Conservation (phyloP, 139 green algal genomes). For the Coccomyxa sp. region DNA sequence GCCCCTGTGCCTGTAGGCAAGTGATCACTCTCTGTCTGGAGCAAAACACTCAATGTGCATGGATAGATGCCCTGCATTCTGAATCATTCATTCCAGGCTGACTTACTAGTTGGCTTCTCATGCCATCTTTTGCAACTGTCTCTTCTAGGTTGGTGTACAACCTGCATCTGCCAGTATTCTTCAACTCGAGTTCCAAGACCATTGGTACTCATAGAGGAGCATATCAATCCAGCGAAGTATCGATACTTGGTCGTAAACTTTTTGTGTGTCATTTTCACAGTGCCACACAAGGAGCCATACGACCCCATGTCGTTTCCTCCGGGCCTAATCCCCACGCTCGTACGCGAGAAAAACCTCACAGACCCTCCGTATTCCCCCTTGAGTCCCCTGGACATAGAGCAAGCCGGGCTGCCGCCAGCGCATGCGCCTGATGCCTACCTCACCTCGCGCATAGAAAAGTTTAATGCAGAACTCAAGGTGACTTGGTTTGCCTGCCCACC, state of each 20-base stretch:
- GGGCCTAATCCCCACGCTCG: constrained; percentile 56
- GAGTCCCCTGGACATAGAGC: constrained; percentile 28
- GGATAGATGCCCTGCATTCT: neutral
- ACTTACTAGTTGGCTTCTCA: neutral
- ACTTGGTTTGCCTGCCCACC: neutral
- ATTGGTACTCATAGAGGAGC: too few relatives aligned
- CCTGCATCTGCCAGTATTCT: too few relatives aligned
- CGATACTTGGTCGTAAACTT: too few relatives aligned
- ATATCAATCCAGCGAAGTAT: too few relatives aligned
- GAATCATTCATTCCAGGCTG: neutral
- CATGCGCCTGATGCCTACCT: constrained; percentile 69
- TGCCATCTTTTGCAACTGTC: neutral
- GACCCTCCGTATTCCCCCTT: constrained; percentile 66
- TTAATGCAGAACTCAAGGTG: constrained; percentile 66
- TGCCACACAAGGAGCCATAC: neutral
- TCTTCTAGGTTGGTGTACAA: neutral
- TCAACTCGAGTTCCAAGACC: too few relatives aligned
- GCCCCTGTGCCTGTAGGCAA: neutral
- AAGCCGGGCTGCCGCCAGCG: constrained; percentile 42
- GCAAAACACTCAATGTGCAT: neutral
- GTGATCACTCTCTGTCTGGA: neutral
- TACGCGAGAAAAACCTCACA: constrained; percentile 48
- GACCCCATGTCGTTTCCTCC: constrained; percentile 73
- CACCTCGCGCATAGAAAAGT: constrained; percentile 58
- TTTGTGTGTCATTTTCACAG: too few relatives aligned